Evolutionary conservation across 805 yeast species (phyloP), one percentile per base, ranked within the genome.

Genomic region (Ogataea sp.): DNA sequence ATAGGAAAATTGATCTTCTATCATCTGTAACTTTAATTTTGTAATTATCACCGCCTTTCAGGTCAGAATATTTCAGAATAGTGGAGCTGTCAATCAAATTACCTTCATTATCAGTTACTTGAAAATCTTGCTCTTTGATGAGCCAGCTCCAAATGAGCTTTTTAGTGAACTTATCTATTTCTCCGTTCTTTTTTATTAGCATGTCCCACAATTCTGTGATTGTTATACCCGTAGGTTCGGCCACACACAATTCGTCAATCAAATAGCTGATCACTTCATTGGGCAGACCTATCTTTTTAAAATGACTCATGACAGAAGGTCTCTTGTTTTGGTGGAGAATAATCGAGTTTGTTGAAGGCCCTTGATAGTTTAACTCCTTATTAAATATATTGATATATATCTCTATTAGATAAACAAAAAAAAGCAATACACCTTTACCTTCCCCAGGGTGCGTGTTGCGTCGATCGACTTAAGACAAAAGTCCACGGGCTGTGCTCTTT

Each of bases 1-100:
- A 73, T 31, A 83, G 56, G 36, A 65, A 68, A 15, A 66, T 49
- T 68, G 83, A 81, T 48, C 77, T 76, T 30, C 70, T 70, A 39
- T 74, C 79, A 21, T 74, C 73, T 4, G 68, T 63, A 3, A 82
- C 73, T 14, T 61, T 58, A 3, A 70, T 40, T 9, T 48, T 36
- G 3, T 51, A 6, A 14, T 24, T 28, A 4, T 32, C 23, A 3
- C n/a, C n/a, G n/a, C n/a, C n/a, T n/a, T n/a, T n/a, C n/a, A n/a
- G n/a, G n/a, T n/a, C n/a, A n/a, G n/a, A n/a, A n/a, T n/a, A n/a
- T n/a, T n/a, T n/a, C n/a, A n/a, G n/a, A n/a, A n/a, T n/a, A n/a
- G n/a, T n/a, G n/a, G n/a, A n/a, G 3, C 13, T 18, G 10, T 10
- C 17, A 14, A 34, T 25, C 14, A 11, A 4, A 2, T 15, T 7